A percentile compares a stretch with the other conserved stretches of the same genome.
phyloP scores from a whole-genome alignment of 2,329 filamentous ascomycete genomes.

The Sodiomyces alkalinus region DNA sequence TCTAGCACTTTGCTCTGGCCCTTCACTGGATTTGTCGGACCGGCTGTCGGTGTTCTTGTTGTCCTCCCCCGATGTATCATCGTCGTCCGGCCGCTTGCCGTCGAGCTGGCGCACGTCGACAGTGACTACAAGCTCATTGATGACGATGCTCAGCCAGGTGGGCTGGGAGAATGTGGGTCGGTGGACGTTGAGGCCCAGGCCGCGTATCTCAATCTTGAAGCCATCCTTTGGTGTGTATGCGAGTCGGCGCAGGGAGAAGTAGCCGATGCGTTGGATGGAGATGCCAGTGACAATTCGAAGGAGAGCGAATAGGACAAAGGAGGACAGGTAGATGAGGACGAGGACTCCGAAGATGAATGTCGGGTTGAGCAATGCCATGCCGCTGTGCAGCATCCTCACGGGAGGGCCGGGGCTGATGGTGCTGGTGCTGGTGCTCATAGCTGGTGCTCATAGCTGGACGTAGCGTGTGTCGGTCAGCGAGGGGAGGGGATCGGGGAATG shows the following conservation, averaged over 20 bases:
- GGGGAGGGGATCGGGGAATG: no score
- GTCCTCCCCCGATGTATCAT: constrained; percentile 14
- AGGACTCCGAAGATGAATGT: constrained; percentile 78
- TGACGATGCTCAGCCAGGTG: constrained; percentile 83
- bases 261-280: constrained; percentile 90
- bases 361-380: constrained; percentile 53
- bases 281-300: constrained; percentile 84
- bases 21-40: constrained; percentile 4
- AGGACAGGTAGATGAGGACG: constrained; percentile 75
- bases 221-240: constrained; percentile 84
- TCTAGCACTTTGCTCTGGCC: no score
- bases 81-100: constrained; percentile 24
- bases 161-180: constrained; percentile 93
- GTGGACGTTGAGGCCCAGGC: constrained; percentile 76
- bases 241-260: constrained; percentile 79
- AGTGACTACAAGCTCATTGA: constrained; percentile 74
- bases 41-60: constrained; percentile 4
- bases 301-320: constrained; percentile 87
- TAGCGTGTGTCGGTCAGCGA: no score
- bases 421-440: no score
- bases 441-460: no score
- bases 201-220: constrained; percentile 75
- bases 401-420: no score
- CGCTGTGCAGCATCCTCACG: constrained; percentile 11
- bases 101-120: constrained; percentile 59